These are phyloP conservation scores for Chaetomium globosum DNA, from an alignment of 2,329 filamentous ascomycete species.

Conservation along the genomic window DNA sequence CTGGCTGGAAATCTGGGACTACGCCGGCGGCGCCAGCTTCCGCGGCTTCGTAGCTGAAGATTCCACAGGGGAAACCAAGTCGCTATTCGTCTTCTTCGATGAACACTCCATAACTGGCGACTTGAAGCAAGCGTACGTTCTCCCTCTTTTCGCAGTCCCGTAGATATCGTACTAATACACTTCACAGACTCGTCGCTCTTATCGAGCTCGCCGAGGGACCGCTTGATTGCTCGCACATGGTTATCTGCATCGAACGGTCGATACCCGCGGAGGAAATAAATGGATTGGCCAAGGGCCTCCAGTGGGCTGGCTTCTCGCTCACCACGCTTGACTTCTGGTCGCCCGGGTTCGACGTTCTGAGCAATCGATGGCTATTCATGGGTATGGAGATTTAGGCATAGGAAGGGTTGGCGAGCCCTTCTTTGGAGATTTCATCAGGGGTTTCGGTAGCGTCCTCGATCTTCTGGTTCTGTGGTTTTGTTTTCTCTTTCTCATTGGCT, in stretches of 20 bases:
- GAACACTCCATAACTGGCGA: constrained; percentile 69
- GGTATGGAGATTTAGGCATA: constrained; percentile 73
- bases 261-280: constrained; percentile 64
- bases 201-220: constrained; percentile 82
- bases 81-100: constrained; percentile 88
- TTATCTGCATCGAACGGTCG: constrained; percentile 77
- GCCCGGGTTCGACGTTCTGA: constrained; percentile 65
- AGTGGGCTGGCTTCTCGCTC: constrained; percentile 91
- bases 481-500: neutral
- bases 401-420: neutral
- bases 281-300: constrained; percentile 75
- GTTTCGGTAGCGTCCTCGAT: neutral
- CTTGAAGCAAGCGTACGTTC: constrained; percentile 80
- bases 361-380: constrained; percentile 81
- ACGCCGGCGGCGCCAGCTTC: constrained; percentile 80
- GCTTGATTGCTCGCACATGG: constrained; percentile 74
- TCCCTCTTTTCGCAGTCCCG: neutral
- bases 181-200: constrained; percentile 78
- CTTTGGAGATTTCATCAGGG: neutral
- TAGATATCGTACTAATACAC: neutral
- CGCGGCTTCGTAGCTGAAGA: constrained; percentile 79
- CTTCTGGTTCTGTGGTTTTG: neutral
- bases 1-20: constrained; percentile 84
- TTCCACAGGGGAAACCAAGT: constrained; percentile 61
- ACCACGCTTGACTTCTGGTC: constrained; percentile 79